These are phyloP conservation scores for Corallochytrium limacisporum DNA, from an alignment of 78 protist species.

Conservation along the genomic window DNA sequence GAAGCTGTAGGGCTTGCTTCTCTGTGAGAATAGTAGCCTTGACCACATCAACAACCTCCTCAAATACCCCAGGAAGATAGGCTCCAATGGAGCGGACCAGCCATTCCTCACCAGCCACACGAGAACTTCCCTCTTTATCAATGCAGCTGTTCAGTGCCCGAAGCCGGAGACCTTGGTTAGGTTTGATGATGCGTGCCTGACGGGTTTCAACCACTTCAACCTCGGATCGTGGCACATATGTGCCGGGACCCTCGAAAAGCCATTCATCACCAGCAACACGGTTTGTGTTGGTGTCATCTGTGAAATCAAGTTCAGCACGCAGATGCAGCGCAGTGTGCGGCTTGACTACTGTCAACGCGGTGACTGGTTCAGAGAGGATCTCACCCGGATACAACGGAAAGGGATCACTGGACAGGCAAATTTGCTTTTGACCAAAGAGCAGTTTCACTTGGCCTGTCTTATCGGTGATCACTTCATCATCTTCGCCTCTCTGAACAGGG, in stretches of 20 bases:
- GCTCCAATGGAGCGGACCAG: constrained; percentile 36
- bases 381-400: constrained; percentile 84
- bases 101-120: constrained; percentile 77
- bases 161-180: constrained; percentile 59
- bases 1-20: constrained; percentile 61
- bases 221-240: constrained; percentile 54
- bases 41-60: constrained; percentile 41
- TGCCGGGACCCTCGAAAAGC: constrained; percentile 68
- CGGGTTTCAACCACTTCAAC: constrained; percentile 37
- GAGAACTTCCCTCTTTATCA: constrained; percentile 1
- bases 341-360: constrained; percentile 40
- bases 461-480: constrained; percentile 19
- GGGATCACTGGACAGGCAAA: constrained; percentile 50
- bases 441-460: constrained; percentile 42
- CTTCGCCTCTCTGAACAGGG: constrained; percentile 38
- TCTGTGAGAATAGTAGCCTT: constrained; percentile 53
- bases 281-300: constrained; percentile 4
- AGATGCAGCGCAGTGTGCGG: constrained; percentile 57
- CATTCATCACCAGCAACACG: constrained; percentile 74
- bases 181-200: constrained; percentile 34
- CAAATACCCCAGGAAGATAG: constrained; percentile 44
- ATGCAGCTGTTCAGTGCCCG: constrained; percentile 45
- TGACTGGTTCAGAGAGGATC: constrained; percentile 24
- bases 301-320: constrained; percentile 53
- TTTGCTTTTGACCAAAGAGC: constrained; percentile 59